Base-by-base conservation (phyloP, 164 flowering plant genomes). In the Paratinospora sagittata region DNA sequence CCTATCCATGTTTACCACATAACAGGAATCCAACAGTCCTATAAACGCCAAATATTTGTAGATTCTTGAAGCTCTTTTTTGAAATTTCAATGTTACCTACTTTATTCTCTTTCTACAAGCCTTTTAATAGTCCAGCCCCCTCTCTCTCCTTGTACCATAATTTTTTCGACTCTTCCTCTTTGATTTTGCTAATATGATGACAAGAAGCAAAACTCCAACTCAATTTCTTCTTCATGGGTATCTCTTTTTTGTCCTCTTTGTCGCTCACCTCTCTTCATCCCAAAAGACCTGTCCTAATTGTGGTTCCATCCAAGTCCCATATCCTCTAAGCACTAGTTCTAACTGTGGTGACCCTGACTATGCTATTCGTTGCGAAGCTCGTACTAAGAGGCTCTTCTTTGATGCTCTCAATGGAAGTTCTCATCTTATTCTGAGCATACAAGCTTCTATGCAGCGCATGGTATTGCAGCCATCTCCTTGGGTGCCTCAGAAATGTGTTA, bases 391-490 rank as follows among this genome's bases (percentile, higher is more conserved):
- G 37, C 90, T 89, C 26, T 84, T 75, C 82, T 82, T 89, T 68
- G 85, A 83, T 37, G 70, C 86, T 37, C 83, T 85, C 26, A 85
- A 85, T 60, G 83, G 89, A 47, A 84, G 84, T 76, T 83, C 89
- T 49, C 86, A 89, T 72, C 83, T 76, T 21, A 81, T 89, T 0
- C 79, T 76, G 21, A 79, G 66, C 63, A 81, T 85, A 77, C 69
- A 70, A 45, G 76, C 90, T 67, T 45, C 75, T 19, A 0, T 68
- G 41, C 82, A 76, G 49, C 82, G 82, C n/a, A 66, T 89, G 83
- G 84, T 89, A 69, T 76, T 89, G 72, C 84, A 82, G 67, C 85
- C 93, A 68, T 78, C 93, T 1, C 81, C 85, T 3, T 85, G 88
- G 87, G 39, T 85, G 17, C 78, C 82, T 4, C 76, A 72, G 16